Conservation (phyloP, 1,284 basidiomycete genomes). For the Phenoliferia sp. region DNA sequence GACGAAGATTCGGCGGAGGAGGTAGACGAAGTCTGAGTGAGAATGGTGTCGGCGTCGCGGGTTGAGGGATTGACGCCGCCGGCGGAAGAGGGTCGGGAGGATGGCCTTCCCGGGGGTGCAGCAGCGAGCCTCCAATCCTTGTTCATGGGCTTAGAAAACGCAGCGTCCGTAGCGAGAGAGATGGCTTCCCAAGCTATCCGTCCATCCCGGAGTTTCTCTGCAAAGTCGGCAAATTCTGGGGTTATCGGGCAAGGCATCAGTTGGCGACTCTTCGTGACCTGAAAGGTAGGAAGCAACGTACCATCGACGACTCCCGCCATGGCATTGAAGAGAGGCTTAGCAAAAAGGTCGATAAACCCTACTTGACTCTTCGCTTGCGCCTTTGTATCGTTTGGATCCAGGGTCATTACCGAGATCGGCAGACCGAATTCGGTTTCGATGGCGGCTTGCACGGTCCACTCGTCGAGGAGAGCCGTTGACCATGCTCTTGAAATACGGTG, state of each 20-base stretch:
- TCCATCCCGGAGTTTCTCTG: constrained; percentile 33
- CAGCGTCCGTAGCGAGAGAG: constrained; percentile 22
- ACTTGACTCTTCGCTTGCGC: constrained; percentile 77
- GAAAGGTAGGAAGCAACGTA: constrained; percentile 42
- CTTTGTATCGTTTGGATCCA: constrained; percentile 46
- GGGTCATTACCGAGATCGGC: constrained; percentile 58
- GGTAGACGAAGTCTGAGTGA: not conserved
- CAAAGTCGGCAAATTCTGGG: constrained; percentile 32
- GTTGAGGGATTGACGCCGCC: not conserved
- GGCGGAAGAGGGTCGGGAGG: not conserved
- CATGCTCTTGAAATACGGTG: constrained; percentile 82
- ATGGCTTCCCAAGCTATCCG: constrained; percentile 35
- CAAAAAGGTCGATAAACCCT: constrained; percentile 80
- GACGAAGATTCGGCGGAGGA: not conserved
- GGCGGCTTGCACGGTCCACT: constrained; percentile 81
- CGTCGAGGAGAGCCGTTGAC: constrained; percentile 77
- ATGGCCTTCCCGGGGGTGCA: constrained; percentile 2
- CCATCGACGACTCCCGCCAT: constrained; percentile 67
- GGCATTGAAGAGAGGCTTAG: constrained; percentile 72
- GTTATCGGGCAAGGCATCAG: not conserved
- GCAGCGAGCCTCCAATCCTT: constrained; percentile 9
- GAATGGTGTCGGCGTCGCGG: not conserved
- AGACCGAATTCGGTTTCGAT: constrained; percentile 73
- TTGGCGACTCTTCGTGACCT: not conserved
- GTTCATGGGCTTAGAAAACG: constrained; percentile 18